A percentile compares a stretch with the other conserved stretches of the same genome.
Conservation (phyloP, 2,329 filamentous ascomycete species). For the Calonectria henricotiae region DNA sequence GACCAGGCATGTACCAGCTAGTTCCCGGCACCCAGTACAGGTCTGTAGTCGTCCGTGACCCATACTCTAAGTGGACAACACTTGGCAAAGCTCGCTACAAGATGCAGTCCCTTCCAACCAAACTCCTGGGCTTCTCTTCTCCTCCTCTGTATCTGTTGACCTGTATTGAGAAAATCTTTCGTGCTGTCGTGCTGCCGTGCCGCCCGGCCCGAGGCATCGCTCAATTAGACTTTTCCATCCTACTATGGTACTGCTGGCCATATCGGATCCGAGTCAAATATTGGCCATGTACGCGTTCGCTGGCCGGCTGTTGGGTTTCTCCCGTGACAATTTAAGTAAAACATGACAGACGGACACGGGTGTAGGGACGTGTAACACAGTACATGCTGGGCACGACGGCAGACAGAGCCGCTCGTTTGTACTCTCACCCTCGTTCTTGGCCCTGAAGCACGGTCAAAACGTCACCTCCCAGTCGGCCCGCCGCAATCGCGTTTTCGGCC, state of each 20-base stretch:
- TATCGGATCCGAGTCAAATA: conserved; percentile 1
- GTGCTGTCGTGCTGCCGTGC: conserved; percentile 7
- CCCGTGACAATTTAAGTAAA: conserved; percentile 10
- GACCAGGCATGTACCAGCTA: conserved; percentile 11
- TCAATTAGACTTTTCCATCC: conserved; percentile 9
- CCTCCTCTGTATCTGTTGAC: neutral
- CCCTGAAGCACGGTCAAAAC: conserved; percentile 23
- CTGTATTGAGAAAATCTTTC: neutral
- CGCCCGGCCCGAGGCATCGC: conserved; percentile 33
- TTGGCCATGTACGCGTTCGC: conserved; percentile 15
- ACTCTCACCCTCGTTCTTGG: neutral
- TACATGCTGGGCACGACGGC: neutral
- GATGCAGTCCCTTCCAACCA: conserved; percentile 22
- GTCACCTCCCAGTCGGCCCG: conserved; percentile 34
- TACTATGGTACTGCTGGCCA: conserved; percentile 1
- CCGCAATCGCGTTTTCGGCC: conserved; percentile 28
- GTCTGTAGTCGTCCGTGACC: conserved; percentile 5
- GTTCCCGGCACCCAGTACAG: conserved; percentile 7
- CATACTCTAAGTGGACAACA: conserved; percentile 18
- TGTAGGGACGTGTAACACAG: conserved; percentile 13
- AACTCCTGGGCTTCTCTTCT: conserved; percentile 8
- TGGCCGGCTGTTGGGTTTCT: conserved; percentile 4
- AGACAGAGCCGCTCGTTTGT: conserved; percentile 14
- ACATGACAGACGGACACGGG: conserved; percentile 17
- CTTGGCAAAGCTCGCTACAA: conserved; percentile 25